Evolutionary conservation across 768 basidiomycete species (phyloP).

Genomic region (Boletellus sp.): DNA sequence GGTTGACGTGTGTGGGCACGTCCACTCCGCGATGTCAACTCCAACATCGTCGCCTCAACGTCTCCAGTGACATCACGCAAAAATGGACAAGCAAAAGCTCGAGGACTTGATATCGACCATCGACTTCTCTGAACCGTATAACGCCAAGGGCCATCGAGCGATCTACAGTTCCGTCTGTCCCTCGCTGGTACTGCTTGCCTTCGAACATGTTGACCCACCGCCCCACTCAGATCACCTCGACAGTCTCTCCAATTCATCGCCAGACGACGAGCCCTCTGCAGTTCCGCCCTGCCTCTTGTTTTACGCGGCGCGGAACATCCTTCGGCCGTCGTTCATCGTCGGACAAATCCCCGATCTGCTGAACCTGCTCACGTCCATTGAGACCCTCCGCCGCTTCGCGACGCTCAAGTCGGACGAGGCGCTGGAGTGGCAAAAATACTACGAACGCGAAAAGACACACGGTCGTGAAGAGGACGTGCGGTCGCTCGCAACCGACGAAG

Average conservation of each 20-base stretch:
- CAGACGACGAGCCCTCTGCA: background rate
- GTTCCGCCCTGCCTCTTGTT: slow-evolving; percentile 20
- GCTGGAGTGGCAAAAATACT: slow-evolving; percentile 27
- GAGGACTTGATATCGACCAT: slow-evolving; percentile 11
- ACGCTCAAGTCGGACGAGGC: slow-evolving; percentile 15
- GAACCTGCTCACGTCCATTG: slow-evolving; percentile 21
- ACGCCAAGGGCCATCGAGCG: slow-evolving; percentile 3
- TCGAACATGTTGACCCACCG: background rate
- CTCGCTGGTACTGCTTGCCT: background rate
- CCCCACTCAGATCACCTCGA: slow-evolving; percentile 10
- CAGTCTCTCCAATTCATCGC: background rate
- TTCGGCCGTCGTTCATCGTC: slow-evolving; percentile 26
- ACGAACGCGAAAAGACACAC: slow-evolving; percentile 4
- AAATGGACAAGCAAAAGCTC: background rate
- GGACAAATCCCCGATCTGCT: slow-evolving; percentile 32
- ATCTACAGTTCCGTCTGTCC: slow-evolving; percentile 16
- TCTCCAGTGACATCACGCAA: background rate
- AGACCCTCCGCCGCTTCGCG: slow-evolving; percentile 20
- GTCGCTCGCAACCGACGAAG: slow-evolving; percentile 19
- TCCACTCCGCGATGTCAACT: too few relatives aligned
- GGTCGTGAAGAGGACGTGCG: slow-evolving; percentile 10
- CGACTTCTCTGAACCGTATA: slow-evolving; percentile 17
- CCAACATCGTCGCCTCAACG: too few relatives aligned
- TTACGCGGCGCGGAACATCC: slow-evolving; percentile 28
- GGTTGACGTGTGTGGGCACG: too few relatives aligned